phyloP scores from a whole-genome alignment of 1,284 basidiomycete genomes.

The Bondarzewia mesenterica region DNA sequence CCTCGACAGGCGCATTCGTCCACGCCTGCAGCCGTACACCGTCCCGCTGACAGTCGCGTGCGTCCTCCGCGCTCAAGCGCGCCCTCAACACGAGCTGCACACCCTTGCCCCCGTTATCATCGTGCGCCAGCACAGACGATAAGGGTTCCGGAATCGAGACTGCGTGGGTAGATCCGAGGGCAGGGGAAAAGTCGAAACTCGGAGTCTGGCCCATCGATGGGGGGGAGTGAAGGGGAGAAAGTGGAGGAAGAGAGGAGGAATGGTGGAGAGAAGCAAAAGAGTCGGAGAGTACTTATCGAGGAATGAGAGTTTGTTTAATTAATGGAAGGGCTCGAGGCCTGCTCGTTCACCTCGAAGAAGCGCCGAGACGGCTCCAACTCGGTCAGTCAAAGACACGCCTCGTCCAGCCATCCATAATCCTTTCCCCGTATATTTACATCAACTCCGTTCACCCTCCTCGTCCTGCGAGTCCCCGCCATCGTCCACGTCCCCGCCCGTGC shows the following conservation, averaged over 20 bases:
- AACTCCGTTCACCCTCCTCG: background rate
- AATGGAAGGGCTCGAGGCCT: no score
- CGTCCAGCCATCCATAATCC: background rate
- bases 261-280: background rate
- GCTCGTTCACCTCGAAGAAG: no score
- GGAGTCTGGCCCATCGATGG: background rate
- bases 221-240: background rate
- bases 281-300: no score
- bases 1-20: conserved; percentile 30
- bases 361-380: no score
- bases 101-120: conserved; percentile 9
- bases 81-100: conserved; percentile 31
- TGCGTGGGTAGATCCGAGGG: conserved; percentile 9
- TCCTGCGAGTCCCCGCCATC: background rate
- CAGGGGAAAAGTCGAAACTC: conserved; percentile 11
- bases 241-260: background rate
- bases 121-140: background rate
- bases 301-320: no score
- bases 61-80: conserved; percentile 19
- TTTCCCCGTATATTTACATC: background rate
- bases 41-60: conserved; percentile 25
- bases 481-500: background rate
- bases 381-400: no score
- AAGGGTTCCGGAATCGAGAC: conserved; percentile 11
- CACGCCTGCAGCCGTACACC: conserved; percentile 36